Evolutionary conservation across 768 basidiomycete species (phyloP), one percentile per base, ranked within the genome.

Genomic region (Russula dissimulans): DNA sequence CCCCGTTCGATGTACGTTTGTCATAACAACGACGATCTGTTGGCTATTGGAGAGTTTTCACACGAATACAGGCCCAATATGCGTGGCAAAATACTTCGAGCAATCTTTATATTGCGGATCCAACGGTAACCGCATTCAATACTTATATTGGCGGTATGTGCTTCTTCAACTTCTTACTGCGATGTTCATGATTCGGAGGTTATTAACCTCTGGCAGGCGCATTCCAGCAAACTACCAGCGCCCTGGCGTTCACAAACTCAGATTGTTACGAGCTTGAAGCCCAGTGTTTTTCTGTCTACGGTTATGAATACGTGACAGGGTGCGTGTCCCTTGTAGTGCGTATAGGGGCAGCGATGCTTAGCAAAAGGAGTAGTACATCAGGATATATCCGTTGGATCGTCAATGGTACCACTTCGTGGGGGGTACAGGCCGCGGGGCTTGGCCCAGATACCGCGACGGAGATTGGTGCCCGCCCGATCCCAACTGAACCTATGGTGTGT

Each of bases 401-500:
- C 57, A 77, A 85, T 65, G 81, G 82, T 69, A 75, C 82, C 65
- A 68, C 78, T 29, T 74, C 85, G 9, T 94, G 93, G 93, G 91
- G 87, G 4, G 68, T 95, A 56, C 79, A 81, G 53, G 86, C 77
- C 22, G 77, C 80, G 3, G 90, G 85, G 1, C 70, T 94, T 70
- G 87, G 74, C 0, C 74, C 86, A 10, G 85, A 95, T 69, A 36
- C 76, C 5, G 66, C 67, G 38, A 81, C 80, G 1, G 68, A 87
- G 59, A 86, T 95, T 39, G 78, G 81, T 15, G 75, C 77, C 31
- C 77, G 93, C 38, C 82, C 87, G 3, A 73, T 95, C 12, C 78
- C 93, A 0, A 81, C 84, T 63, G 93, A 97, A 70, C 93, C 93
- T 26, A 89, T 94, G 90, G 88, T 90, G 64, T 49, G 81, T 65